phyloP scores from a whole-genome alignment of 2,329 filamentous ascomycete genomes.

The Penicillium sp. region DNA sequence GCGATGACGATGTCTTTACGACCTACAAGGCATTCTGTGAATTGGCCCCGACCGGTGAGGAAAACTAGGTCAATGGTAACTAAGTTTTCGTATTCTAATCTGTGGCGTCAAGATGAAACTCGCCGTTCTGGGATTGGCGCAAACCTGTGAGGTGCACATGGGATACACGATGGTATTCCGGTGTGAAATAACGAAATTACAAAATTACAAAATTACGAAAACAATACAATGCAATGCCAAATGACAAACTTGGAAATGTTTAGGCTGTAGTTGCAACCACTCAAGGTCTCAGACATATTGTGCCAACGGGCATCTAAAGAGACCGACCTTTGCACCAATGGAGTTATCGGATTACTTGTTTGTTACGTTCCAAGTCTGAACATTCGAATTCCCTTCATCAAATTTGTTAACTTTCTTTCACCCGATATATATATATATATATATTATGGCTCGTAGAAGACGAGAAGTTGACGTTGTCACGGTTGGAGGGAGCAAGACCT shows the following conservation, averaged over 20 bases:
- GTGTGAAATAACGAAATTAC: not conserved
- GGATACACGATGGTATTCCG: too few species aligned
- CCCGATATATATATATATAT: too few species aligned
- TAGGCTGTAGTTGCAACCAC: not conserved
- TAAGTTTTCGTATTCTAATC: slow-evolving; percentile 25
- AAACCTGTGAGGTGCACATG: slow-evolving; percentile 17
- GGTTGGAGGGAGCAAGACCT: too few species aligned
- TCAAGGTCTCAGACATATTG: not conserved
- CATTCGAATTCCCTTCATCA: not conserved
- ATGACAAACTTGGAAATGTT: not conserved
- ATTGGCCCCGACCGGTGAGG: slow-evolving; percentile 56
- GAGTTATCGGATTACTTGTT: not conserved
- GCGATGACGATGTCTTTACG: slow-evolving; percentile 68
- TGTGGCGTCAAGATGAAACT: slow-evolving; percentile 13
- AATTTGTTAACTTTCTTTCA: not conserved
- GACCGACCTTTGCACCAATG: not conserved
- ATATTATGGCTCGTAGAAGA: too few species aligned
- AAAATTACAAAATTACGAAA: not conserved
- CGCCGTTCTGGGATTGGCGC: slow-evolving; percentile 14
- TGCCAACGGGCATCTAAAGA: not conserved
- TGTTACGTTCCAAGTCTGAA: too few species aligned
- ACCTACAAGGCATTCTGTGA: slow-evolving; percentile 96
- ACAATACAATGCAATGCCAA: not conserved
- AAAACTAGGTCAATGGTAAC: slow-evolving; percentile 39
- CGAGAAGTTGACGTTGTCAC: too few species aligned